A percentile compares a stretch with the other conserved stretches of the same genome.
These are phyloP conservation scores for Elaeis oleifera DNA, from an alignment of 202 grass and related monocot species.

Conservation along the genomic window DNA sequence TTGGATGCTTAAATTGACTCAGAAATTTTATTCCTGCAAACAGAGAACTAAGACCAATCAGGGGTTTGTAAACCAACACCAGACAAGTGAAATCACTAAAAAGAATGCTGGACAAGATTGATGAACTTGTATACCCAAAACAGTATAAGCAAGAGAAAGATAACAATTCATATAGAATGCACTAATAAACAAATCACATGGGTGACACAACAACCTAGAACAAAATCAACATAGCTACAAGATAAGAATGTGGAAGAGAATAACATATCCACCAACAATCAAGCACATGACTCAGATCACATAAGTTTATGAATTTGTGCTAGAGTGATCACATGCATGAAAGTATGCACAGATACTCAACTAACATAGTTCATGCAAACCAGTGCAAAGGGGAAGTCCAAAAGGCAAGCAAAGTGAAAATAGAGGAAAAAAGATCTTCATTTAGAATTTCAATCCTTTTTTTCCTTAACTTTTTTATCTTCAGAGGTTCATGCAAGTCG, in stretches of 20 bases:
- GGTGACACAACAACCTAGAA: neutral
- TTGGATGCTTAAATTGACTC: slow-evolving; percentile 86
- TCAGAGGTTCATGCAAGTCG: too few species aligned
- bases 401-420: too few species aligned
- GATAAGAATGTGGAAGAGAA: neutral
- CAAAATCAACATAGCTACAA: neutral
- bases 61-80: slow-evolving; percentile 8
- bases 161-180: too few species aligned
- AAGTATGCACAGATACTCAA: too few species aligned
- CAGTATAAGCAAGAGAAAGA: neutral
- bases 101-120: neutral
- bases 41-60: slow-evolving; percentile 12
- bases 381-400: neutral
- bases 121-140: neutral
- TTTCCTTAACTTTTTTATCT: neutral
- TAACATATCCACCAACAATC: too few species aligned
- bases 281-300: too few species aligned
- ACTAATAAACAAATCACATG: too few species aligned
- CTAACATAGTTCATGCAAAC: too few species aligned
- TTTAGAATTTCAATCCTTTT: neutral
- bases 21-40: slow-evolving; percentile 91
- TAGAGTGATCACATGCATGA: too few species aligned
- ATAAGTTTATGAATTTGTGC: too few species aligned
- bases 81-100: slow-evolving; percentile 14
- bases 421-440: too few species aligned